Evolutionary conservation across 148 eudicot genomes (phyloP).

Genomic region (Silene latifolia): DNA sequence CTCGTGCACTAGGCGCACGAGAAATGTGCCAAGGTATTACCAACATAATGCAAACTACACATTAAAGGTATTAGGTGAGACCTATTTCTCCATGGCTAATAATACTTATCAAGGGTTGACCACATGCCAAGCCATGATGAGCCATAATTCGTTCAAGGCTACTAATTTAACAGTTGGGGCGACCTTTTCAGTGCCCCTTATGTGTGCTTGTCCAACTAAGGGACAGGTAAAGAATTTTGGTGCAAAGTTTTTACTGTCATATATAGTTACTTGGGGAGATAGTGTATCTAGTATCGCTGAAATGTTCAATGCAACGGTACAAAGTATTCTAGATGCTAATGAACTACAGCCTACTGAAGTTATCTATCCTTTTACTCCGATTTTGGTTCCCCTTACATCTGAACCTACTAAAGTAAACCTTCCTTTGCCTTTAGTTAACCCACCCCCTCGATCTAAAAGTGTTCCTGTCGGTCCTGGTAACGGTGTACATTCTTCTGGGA

Average conservation of each 20-base stretch:
- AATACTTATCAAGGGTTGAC: slow-evolving; percentile 52
- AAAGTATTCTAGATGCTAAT: slow-evolving; percentile 48
- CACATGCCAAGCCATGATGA: slow-evolving; percentile 56
- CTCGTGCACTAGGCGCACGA: slow-evolving; percentile 29
- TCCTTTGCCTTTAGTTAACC: slow-evolving; percentile 25
- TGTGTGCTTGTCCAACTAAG: slow-evolving; percentile 69
- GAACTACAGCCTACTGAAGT: slow-evolving; percentile 23
- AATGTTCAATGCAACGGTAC: slow-evolving; percentile 32
- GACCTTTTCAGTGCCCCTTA: slow-evolving; percentile 43
- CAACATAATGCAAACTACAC: slow-evolving; percentile 53
- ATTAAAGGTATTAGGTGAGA: slow-evolving; percentile 31
- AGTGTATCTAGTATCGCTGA: slow-evolving; percentile 26
- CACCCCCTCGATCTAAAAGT: slow-evolving; percentile 15
- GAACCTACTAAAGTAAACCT: slow-evolving; percentile 33
- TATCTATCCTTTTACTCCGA: slow-evolving; percentile 55
- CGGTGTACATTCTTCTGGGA: slow-evolving; percentile 38
- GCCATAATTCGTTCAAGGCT: slow-evolving; percentile 30
- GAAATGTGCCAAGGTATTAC: slow-evolving; percentile 24
- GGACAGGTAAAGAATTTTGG: slow-evolving; percentile 38
- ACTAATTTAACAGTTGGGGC: slow-evolving; percentile 6
- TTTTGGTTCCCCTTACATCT: slow-evolving; percentile 53
- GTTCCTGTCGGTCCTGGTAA: slow-evolving; percentile 21
- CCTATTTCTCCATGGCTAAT: slow-evolving; percentile 48
- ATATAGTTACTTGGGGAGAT: slow-evolving; percentile 41
- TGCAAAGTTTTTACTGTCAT: slow-evolving; percentile 44